Evolutionary conservation across 805 yeast species (phyloP).

Genomic region (Metschnikowia drakensbergensis): DNA sequence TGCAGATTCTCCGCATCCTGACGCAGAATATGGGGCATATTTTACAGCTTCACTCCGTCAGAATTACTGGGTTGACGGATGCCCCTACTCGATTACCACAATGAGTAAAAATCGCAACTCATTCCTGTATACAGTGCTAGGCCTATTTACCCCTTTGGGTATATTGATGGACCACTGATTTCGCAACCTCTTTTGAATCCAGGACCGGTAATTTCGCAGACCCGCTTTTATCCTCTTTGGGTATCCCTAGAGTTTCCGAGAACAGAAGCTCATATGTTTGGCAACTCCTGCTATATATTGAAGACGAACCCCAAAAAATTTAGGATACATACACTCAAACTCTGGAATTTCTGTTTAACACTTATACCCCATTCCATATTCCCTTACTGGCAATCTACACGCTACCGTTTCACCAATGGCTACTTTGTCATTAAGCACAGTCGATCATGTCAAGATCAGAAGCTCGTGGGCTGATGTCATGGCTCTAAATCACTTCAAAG

Average conservation of each 20-base stretch:
- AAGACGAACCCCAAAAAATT: background rate
- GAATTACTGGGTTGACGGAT: background rate
- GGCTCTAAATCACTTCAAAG: conserved; percentile 27
- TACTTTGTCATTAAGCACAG: conserved; percentile 7
- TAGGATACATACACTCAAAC: background rate
- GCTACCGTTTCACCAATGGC: conserved; percentile 5
- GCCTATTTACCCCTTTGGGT: background rate
- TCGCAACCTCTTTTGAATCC: conserved; percentile 3
- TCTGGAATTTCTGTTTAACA: background rate
- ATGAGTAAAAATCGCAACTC: background rate
- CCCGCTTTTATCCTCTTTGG: conserved; percentile 4
- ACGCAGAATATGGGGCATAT: background rate
- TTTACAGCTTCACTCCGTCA: background rate
- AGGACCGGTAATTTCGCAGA: conserved; percentile 4
- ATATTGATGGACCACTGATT: conserved; percentile 1
- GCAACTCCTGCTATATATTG: background rate
- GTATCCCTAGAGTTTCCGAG: conserved; percentile 2
- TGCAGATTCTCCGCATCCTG: background rate
- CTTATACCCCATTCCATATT: background rate
- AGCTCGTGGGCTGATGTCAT: conserved; percentile 34
- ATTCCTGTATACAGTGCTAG: background rate
- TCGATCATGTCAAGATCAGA: conserved; percentile 23
- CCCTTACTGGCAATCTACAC: background rate
- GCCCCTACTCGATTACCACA: background rate
- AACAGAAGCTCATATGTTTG: background rate